Evolutionary conservation across 805 yeast species (phyloP).

Genomic region (Myxozyma udenii): DNA sequence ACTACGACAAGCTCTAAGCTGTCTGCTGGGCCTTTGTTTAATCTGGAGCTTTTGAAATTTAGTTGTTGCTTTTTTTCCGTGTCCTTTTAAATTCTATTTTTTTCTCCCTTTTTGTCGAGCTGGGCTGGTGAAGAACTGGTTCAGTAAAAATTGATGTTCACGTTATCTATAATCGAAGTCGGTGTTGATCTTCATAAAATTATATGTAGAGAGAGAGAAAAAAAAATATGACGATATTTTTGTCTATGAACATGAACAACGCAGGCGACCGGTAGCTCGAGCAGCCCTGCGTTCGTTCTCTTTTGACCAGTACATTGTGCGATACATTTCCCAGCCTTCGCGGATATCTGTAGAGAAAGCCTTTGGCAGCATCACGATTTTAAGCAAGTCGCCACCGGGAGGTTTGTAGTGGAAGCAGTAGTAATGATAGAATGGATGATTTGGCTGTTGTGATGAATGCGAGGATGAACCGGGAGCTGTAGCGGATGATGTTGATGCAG

Average conservation of each 20-base stretch:
- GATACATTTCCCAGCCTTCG: slow-evolving; percentile 91
- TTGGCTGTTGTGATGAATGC: background rate
- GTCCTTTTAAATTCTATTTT: slow-evolving; percentile 2
- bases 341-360: slow-evolving; percentile 77
- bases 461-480: background rate
- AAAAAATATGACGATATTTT: no score
- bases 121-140: no score
- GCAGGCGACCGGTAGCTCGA: slow-evolving; percentile 20
- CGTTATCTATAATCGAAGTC: no score
- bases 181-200: no score
- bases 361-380: slow-evolving; percentile 74
- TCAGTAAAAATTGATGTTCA: no score
- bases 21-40: background rate
- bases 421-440: slow-evolving; percentile 20
- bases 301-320: slow-evolving; percentile 90
- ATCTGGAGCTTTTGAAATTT: no score
- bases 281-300: slow-evolving; percentile 49
- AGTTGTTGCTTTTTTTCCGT: slow-evolving; percentile 1
- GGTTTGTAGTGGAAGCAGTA: slow-evolving; percentile 26
- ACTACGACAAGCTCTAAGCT: slow-evolving; percentile 59
- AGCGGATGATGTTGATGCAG: background rate
- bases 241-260: no score
- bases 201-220: no score
- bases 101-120: no score
- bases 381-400: slow-evolving; percentile 70